phyloP scores from a whole-genome alignment of 129 eudicot species.

The Tagetes patula region DNA sequence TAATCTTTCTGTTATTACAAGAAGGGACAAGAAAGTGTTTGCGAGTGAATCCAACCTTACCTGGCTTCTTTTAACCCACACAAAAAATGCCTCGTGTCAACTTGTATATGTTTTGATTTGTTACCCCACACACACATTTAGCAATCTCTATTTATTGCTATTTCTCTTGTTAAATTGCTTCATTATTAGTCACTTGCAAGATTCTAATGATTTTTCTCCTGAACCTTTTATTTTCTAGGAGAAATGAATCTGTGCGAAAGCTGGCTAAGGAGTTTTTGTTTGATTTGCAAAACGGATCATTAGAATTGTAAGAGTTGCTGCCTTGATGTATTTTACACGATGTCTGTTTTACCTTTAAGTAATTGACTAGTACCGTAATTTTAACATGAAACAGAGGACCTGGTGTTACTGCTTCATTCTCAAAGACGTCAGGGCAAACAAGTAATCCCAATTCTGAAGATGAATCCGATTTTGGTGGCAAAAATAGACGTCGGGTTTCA shows the following conservation, averaged over 20 bases:
- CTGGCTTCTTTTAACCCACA: neutral
- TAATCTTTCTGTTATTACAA: neutral
- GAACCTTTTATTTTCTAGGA: slow-evolving; percentile 43
- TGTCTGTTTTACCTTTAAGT: neutral
- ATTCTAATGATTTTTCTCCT: slow-evolving; percentile 3
- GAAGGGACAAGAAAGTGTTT: neutral
- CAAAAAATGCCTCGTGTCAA: too few relatives aligned
- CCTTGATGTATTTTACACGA: slow-evolving; percentile 7
- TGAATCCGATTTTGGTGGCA: slow-evolving; percentile 65
- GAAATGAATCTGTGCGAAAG: slow-evolving; percentile 78
- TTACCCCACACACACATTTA: neutral
- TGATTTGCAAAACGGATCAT: slow-evolving; percentile 74
- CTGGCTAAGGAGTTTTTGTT: slow-evolving; percentile 83
- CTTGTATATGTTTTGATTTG: too few relatives aligned
- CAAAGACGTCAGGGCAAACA: slow-evolving; percentile 63
- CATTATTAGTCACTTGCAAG: neutral
- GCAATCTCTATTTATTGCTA: neutral
- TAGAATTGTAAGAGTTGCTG: slow-evolving; percentile 66
- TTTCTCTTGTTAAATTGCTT: neutral
- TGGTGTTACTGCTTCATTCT: slow-evolving; percentile 47
- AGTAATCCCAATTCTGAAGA: slow-evolving; percentile 75
- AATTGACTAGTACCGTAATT: slow-evolving; percentile 12
- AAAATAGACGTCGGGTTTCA: slow-evolving; percentile 52
- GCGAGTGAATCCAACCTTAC: neutral
- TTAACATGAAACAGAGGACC: slow-evolving; percentile 73